Conservation (phyloP, 352 stramenopile species). For the Pythium scleroteichum region DNA sequence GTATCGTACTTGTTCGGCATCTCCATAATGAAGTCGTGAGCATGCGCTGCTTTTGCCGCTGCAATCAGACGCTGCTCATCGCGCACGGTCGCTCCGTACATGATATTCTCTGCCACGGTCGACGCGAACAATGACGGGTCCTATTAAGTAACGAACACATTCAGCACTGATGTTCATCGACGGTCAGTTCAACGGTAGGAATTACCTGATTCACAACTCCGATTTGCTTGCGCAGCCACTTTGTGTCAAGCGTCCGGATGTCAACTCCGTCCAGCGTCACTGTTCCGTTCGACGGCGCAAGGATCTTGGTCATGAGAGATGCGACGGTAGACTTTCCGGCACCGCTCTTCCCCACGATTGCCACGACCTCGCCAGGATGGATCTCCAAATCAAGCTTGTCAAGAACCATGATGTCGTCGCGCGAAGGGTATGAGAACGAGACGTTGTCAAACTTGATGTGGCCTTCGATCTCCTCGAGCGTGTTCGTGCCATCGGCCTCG, state of each 20-base stretch:
- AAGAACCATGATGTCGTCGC: slow-evolving; percentile 69
- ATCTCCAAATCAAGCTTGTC: slow-evolving; percentile 68
- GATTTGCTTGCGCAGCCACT: slow-evolving; percentile 82
- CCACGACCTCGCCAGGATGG: slow-evolving; percentile 76
- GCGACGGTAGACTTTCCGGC: slow-evolving; percentile 85
- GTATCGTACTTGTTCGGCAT: slow-evolving; percentile 96
- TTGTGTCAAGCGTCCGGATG: slow-evolving; percentile 61
- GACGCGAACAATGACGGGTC: slow-evolving; percentile 82
- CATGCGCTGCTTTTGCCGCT: slow-evolving; percentile 70
- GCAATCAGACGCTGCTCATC: slow-evolving; percentile 58
- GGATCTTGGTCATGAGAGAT: slow-evolving; percentile 79
- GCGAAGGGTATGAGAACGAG: slow-evolving; percentile 81
- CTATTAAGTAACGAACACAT: slow-evolving; percentile 15
- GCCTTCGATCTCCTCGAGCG: slow-evolving; percentile 51
- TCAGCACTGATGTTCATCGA: not conserved
- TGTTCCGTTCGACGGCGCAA: slow-evolving; percentile 52
- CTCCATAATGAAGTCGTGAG: slow-evolving; percentile 76
- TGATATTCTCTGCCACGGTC: slow-evolving; percentile 87
- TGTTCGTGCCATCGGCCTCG: slow-evolving; percentile 41
- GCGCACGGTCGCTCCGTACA: slow-evolving; percentile 59
- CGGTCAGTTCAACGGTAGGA: not conserved
- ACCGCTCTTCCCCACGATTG: slow-evolving; percentile 85
- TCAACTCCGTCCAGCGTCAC: slow-evolving; percentile 78
- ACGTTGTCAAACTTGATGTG: slow-evolving; percentile 81
- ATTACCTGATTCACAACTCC: slow-evolving; percentile 78